Conservation (phyloP, 768 basidiomycete species). For the Gloeophyllum trabeum region DNA sequence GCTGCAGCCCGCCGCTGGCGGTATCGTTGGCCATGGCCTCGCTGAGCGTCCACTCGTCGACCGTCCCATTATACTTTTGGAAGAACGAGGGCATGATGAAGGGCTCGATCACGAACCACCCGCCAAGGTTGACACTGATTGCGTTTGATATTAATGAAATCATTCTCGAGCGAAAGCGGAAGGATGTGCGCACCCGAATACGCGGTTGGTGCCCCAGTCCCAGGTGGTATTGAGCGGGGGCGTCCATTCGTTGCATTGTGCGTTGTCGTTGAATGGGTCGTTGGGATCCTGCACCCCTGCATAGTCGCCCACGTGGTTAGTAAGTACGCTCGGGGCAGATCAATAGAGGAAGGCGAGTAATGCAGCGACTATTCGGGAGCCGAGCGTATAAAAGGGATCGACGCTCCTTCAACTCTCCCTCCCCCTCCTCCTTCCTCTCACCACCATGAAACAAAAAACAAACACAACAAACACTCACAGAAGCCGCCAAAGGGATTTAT, state of each 20-base stretch:
- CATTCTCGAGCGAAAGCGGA: constrained; percentile 1
- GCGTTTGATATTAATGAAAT: not conserved
- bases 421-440: too few species aligned
- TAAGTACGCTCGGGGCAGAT: too few species aligned
- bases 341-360: too few species aligned
- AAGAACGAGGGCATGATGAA: constrained; percentile 60
- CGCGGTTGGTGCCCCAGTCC: constrained; percentile 51
- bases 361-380: too few species aligned
- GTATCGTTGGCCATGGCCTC: constrained; percentile 54
- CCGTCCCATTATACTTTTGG: constrained; percentile 42
- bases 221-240: constrained; percentile 70
- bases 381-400: too few species aligned
- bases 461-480: constrained; percentile 42
- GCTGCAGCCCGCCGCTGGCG: constrained; percentile 48
- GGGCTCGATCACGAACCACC: constrained; percentile 70
- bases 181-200: constrained; percentile 38
- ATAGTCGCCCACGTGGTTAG: too few species aligned
- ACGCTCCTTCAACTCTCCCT: too few species aligned
- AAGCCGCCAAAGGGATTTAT: constrained; percentile 67
- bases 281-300: constrained; percentile 57
- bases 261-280: constrained; percentile 66
- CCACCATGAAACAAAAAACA: constrained; percentile 2
- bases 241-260: constrained; percentile 69
- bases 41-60: constrained; percentile 64
- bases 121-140: constrained; percentile 58